phyloP scores from a whole-genome alignment of 1,284 basidiomycete species.

The Gastroboletus turbinatus region DNA sequence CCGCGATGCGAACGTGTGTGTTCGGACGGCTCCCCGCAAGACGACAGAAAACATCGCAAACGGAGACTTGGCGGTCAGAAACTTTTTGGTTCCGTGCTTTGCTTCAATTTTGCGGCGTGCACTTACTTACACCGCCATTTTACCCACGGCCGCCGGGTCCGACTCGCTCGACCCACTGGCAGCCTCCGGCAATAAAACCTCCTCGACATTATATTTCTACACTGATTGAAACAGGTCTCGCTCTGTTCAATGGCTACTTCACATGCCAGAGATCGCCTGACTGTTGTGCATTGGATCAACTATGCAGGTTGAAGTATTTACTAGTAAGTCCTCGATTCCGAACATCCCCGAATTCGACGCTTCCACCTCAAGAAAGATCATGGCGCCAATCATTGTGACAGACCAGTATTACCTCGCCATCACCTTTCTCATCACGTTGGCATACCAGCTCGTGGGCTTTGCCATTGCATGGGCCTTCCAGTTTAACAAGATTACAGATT shows the following conservation, averaged over 20 bases:
- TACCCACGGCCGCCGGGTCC: neutral
- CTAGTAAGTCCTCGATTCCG: too few species aligned
- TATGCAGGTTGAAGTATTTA: too few species aligned
- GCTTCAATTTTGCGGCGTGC: neutral
- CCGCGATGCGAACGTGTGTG: slow-evolving; percentile 14
- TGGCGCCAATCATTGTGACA: slow-evolving; percentile 51
- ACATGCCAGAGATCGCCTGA: too few species aligned
- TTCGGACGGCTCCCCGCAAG: slow-evolving; percentile 23
- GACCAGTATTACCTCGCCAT: slow-evolving; percentile 56
- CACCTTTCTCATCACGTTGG: slow-evolving; percentile 65
- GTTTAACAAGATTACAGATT: slow-evolving; percentile 76
- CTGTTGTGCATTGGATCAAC: too few species aligned
- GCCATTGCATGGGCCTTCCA: slow-evolving; percentile 67
- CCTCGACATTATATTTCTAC: neutral
- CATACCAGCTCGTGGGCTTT: slow-evolving; percentile 67
- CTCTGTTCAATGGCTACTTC: neutral
- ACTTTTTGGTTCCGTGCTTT: neutral
- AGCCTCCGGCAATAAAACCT: neutral
- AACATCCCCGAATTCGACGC: too few species aligned
- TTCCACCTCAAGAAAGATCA: slow-evolving; percentile 9
- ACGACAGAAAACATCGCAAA: slow-evolving; percentile 28
- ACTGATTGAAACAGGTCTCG: neutral
- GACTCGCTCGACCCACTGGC: neutral
- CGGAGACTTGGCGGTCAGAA: neutral
- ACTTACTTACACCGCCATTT: neutral